These are phyloP conservation scores for Rusavskia elegans DNA, from an alignment of 495 filamentous ascomycete genomes.

Conservation along the genomic window DNA sequence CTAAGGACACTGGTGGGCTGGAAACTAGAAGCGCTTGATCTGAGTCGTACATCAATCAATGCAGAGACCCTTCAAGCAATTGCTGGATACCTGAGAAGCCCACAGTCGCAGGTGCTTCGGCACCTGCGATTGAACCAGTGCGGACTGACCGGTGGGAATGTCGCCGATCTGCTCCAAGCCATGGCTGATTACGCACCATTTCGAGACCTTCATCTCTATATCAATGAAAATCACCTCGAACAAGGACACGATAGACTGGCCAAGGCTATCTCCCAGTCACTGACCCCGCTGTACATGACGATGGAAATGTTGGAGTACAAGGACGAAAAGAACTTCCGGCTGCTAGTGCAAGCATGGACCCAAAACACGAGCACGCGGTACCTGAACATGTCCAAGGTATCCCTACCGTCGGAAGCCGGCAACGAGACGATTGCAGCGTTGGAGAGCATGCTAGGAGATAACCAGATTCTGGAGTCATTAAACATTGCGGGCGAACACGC, in stretches of 20 bases:
- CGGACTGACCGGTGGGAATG: conserved; percentile 58
- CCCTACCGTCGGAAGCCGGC: conserved; percentile 63
- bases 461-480: conserved; percentile 58
- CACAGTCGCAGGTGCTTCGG: conserved; percentile 48
- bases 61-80: conserved; percentile 39
- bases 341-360: conserved; percentile 52
- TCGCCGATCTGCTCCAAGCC: conserved; percentile 62
- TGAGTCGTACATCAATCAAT: conserved; percentile 51
- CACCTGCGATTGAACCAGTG: conserved; percentile 65
- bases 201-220: conserved; percentile 56
- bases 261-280: conserved; percentile 43
- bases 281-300: conserved; percentile 55
- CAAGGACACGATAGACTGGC: conserved; percentile 53
- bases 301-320: conserved; percentile 80
- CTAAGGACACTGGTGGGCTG: conserved; percentile 53
- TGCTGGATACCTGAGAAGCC: conserved; percentile 43
- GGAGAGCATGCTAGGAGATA: conserved; percentile 59
- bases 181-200: conserved; percentile 38
- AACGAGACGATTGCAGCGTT: conserved; percentile 60
- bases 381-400: conserved; percentile 79
- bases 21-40: conserved; percentile 56
- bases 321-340: conserved; percentile 57
- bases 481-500: conserved; percentile 84
- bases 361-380: conserved; percentile 56
- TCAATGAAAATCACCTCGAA: conserved; percentile 72